A percentile compares a stretch with the other conserved stretches of the same genome.
phyloP scores from a whole-genome alignment of 495 filamentous ascomycete species.

The Echria macrotheca region DNA sequence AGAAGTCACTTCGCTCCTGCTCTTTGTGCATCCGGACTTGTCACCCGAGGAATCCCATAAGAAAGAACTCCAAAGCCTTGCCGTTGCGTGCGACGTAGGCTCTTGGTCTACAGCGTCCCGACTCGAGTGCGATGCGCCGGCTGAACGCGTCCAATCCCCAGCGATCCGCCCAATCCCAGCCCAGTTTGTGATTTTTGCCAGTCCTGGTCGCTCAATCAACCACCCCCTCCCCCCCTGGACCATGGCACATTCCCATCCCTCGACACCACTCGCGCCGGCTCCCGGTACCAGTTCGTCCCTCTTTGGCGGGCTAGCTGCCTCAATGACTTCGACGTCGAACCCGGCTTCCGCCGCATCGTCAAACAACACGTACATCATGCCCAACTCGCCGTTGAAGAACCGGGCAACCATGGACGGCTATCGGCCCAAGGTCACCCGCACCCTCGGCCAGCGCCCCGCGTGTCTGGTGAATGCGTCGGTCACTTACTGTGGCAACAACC shows the following conservation, averaged over 20 bases:
- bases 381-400: slow-evolving; percentile 66
- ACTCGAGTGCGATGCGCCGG: slow-evolving; percentile 5
- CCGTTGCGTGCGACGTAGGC: too few relatives aligned
- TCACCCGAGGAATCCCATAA: too few relatives aligned
- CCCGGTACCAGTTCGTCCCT: slow-evolving; percentile 21
- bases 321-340: slow-evolving; percentile 27
- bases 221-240: neutral
- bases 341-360: slow-evolving; percentile 53
- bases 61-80: too few relatives aligned
- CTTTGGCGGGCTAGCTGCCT: slow-evolving; percentile 25
- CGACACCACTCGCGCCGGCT: slow-evolving; percentile 26
- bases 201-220: neutral
- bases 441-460: slow-evolving; percentile 80
- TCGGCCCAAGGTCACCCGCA: slow-evolving; percentile 72
- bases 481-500: slow-evolving; percentile 91
- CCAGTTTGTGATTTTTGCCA: too few relatives aligned
- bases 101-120: too few relatives aligned
- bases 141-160: neutral
- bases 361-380: slow-evolving; percentile 79
- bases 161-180: neutral
- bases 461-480: slow-evolving; percentile 97
- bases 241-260: slow-evolving; percentile 31
- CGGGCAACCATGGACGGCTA: slow-evolving; percentile 62
- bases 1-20: too few relatives aligned
- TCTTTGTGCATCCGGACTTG: too few relatives aligned